Conservation (phyloP, 2,329 filamentous ascomycete species). For the Neodidymelliopsis sp. region DNA sequence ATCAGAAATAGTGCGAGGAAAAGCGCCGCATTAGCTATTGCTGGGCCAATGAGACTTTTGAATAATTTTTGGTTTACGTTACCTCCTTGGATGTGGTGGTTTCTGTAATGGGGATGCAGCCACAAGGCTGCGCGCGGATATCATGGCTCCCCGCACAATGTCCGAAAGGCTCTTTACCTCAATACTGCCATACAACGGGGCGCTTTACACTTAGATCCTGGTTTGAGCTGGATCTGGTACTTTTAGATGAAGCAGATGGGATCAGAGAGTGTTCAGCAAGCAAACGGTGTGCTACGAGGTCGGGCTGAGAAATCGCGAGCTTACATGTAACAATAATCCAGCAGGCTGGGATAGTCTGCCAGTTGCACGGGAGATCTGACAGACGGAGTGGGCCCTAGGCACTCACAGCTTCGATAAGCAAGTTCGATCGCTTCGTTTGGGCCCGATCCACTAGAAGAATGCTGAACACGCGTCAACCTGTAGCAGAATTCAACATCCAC, state of each 20-base stretch:
- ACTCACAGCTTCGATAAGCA: constrained; percentile 6
- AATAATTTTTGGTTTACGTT: background rate
- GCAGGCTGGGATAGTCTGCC: constrained; percentile 4
- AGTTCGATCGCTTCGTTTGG: constrained; percentile 3
- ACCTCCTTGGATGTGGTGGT: background rate
- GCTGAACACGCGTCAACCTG: constrained; percentile 7
- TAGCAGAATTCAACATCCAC: constrained; percentile 1
- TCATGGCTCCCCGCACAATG: constrained; percentile 18
- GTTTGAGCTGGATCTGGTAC: background rate
- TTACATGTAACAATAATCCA: constrained; percentile 3
- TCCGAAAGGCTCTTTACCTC: constrained; percentile 10
- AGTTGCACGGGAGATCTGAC: constrained; percentile 13
- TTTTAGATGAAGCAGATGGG: background rate
- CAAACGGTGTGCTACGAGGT: too few species aligned
- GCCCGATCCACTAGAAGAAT: background rate
- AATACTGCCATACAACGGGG: background rate
- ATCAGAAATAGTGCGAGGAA: background rate
- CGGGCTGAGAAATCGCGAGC: too few species aligned
- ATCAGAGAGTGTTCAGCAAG: background rate
- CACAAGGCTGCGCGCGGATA: constrained; percentile 10
- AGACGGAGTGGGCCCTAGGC: constrained; percentile 6
- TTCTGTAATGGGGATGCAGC: constrained; percentile 16
- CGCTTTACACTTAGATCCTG: constrained; percentile 9
- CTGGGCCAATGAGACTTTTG: background rate
- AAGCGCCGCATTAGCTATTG: background rate